Evolutionary conservation across 192 early-diverging fungal species (phyloP).

Genomic region (Coemansia sp.): DNA sequence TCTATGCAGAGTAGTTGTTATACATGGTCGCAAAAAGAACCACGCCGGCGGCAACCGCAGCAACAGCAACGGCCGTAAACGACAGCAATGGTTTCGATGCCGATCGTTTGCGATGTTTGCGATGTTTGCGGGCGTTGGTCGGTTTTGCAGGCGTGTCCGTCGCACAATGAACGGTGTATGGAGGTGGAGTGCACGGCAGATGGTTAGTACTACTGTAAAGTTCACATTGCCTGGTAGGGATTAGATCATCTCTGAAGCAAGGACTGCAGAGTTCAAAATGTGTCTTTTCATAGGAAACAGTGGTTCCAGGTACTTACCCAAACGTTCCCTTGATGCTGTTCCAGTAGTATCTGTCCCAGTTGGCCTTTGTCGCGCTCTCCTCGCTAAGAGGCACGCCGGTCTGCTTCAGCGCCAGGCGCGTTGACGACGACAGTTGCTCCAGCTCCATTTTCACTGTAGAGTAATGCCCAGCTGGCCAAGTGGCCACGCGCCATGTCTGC

Average conservation of each 20-base stretch:
- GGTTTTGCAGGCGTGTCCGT: neutral
- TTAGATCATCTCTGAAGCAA: too few species aligned
- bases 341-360: slow-evolving; percentile 95
- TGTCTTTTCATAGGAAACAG: neutral
- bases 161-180: slow-evolving; percentile 5
- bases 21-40: slow-evolving; percentile 6
- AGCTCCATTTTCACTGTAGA: slow-evolving; percentile 77
- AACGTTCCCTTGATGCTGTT: slow-evolving; percentile 85
- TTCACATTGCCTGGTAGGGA: too few species aligned
- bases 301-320: slow-evolving; percentile 60
- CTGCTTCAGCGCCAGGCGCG: slow-evolving; percentile 70
- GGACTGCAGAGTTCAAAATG: too few species aligned
- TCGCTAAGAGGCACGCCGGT: slow-evolving; percentile 83
- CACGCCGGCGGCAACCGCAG: slow-evolving; percentile 11
- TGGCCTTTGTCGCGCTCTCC: slow-evolving; percentile 74
- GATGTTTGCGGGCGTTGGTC: slow-evolving; percentile 18
- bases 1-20: slow-evolving; percentile 14
- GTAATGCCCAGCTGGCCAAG: slow-evolving; percentile 83
- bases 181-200: slow-evolving; percentile 35
- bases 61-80: neutral
- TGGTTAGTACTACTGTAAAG: slow-evolving; percentile 40
- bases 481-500: slow-evolving; percentile 78
- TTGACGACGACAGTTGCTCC: slow-evolving; percentile 63
- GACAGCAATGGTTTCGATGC: neutral
- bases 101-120: neutral